phyloP scores from a whole-genome alignment of 1,139 yeast genomes.

The Nematodospora anomalae region DNA sequence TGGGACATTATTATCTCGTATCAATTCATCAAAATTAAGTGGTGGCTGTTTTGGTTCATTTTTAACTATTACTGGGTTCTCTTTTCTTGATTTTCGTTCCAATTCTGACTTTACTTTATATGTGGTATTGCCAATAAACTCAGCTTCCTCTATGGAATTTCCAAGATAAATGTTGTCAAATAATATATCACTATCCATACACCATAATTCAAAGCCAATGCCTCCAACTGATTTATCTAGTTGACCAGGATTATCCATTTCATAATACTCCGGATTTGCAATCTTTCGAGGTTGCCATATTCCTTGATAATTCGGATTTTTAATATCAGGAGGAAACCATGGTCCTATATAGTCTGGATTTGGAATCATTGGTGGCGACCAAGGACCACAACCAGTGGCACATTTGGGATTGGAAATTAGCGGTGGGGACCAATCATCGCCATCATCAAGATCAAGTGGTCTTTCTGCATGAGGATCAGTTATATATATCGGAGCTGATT shows the following conservation, averaged over 20 bases:
- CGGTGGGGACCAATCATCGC: constrained; percentile 79
- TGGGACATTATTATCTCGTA: constrained; percentile 24
- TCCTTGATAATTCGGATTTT: constrained; percentile 78
- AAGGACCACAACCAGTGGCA: constrained; percentile 71
- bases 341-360: constrained; percentile 76
- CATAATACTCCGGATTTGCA: constrained; percentile 68
- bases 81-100: constrained; percentile 48
- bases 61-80: constrained; percentile 40
- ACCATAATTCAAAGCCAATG: constrained; percentile 88
- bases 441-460: constrained; percentile 54
- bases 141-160: constrained; percentile 80
- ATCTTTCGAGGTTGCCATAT: constrained; percentile 71
- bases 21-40: constrained; percentile 35
- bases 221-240: constrained; percentile 74
- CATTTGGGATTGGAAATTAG: constrained; percentile 73
- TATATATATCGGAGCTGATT: constrained; percentile 54
- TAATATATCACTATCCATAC: constrained; percentile 71
- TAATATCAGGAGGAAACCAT: constrained; percentile 68
- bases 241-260: constrained; percentile 58
- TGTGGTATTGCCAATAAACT: constrained; percentile 73
- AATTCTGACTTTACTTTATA: constrained; percentile 59
- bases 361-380: constrained; percentile 57
- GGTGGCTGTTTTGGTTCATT: constrained; percentile 46
- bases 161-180: constrained; percentile 88
- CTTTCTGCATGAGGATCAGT: constrained; percentile 62